Conservation (phyloP, 169 alveolate species). For the Plasmodium sp. region DNA sequence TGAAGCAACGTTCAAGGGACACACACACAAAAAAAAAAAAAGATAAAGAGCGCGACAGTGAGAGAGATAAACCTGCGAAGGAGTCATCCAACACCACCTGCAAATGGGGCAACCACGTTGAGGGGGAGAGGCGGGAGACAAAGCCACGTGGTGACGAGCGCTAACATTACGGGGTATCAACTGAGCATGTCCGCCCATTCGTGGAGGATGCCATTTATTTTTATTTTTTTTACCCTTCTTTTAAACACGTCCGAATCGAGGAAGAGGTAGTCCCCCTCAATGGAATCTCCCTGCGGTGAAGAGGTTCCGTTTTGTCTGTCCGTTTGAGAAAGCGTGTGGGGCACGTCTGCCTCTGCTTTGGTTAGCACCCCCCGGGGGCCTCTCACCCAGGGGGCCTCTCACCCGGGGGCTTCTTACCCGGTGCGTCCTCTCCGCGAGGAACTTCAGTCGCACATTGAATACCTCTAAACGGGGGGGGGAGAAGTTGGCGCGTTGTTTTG, state of each 20-base stretch:
- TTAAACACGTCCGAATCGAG: constrained; percentile 38
- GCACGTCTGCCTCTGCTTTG: background rate
- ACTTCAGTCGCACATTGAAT: constrained; percentile 31
- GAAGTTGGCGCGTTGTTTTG: background rate
- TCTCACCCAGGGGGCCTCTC: background rate
- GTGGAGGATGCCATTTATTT: background rate
- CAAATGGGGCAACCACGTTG: background rate
- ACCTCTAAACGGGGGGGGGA: constrained; percentile 6
- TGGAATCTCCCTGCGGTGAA: constrained; percentile 17
- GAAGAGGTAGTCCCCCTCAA: constrained; percentile 57
- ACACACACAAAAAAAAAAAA: background rate
- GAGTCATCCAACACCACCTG: constrained; percentile 29
- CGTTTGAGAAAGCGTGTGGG: background rate
- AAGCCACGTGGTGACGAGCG: background rate
- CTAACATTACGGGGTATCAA: background rate
- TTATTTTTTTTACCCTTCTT: constrained; percentile 14
- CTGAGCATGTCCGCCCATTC: background rate
- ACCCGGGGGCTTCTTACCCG: background rate
- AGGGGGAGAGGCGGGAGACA: background rate
- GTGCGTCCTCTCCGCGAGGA: constrained; percentile 29
- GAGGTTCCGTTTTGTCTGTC: background rate
- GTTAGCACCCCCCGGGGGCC: background rate
- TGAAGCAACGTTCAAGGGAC: background rate
- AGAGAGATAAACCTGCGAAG: constrained; percentile 11
- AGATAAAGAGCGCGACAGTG: background rate